Conservation (phyloP, 768 basidiomycete species). For the Boletales sp. region DNA sequence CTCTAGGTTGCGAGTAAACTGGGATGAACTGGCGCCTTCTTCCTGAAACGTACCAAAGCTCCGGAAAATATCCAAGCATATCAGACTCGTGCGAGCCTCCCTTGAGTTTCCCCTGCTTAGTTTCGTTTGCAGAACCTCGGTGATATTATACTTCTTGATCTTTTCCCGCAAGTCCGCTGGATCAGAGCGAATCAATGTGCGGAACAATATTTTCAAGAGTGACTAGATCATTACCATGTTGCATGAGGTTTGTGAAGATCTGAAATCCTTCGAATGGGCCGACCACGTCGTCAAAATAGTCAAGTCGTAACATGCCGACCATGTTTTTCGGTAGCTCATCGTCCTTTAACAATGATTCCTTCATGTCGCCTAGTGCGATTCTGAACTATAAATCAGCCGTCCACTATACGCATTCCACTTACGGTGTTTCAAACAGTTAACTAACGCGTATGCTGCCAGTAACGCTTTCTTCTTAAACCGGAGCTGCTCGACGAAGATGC, state of each 20-base stretch:
- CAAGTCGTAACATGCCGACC: conserved; percentile 1
- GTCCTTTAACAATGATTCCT: neutral
- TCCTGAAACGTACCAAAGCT: neutral
- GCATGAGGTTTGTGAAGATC: conserved; percentile 1
- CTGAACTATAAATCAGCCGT: neutral
- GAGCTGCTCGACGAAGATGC: conserved; percentile 12
- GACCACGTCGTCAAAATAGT: conserved; percentile 3
- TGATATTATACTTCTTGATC: neutral
- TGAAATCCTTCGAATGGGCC: conserved; percentile 6
- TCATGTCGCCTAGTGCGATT: conserved; percentile 4
- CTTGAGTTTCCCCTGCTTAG: neutral
- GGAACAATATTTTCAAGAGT: neutral
- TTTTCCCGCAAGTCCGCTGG: conserved; percentile 1
- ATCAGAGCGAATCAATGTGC: neutral
- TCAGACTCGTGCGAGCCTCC: conserved; percentile 4
- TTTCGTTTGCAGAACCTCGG: neutral
- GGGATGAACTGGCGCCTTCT: neutral
- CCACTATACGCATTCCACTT: neutral
- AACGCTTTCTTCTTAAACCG: conserved; percentile 12
- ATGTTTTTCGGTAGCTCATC: conserved; percentile 2
- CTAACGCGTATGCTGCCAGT: conserved; percentile 17
- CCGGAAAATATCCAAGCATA: conserved; percentile 6
- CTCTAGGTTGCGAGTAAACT: neutral
- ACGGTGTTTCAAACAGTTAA: neutral
- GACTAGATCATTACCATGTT: neutral